Conservation (phyloP, 768 basidiomycete species). For the Mycena alexandri region DNA sequence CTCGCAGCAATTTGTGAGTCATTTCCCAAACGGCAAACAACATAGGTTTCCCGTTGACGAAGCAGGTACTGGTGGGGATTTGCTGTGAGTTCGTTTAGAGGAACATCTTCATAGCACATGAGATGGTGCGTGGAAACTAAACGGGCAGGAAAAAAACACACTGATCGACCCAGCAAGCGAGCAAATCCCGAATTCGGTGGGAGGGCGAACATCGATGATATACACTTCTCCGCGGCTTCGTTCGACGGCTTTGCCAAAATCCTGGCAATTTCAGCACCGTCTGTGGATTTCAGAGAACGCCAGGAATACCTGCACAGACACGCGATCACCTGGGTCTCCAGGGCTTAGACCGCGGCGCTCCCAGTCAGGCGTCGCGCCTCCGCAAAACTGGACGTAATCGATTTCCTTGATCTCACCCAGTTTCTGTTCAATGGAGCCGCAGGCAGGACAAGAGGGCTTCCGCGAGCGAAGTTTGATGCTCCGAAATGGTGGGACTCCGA, state of each 20-base stretch:
- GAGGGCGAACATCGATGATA: slow-evolving; percentile 85
- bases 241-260: slow-evolving; percentile 37
- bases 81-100: slow-evolving; percentile 73
- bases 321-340: slow-evolving; percentile 57
- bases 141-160: slow-evolving; percentile 53
- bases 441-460: slow-evolving; percentile 80
- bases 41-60: slow-evolving; percentile 53
- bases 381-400: slow-evolving; percentile 92
- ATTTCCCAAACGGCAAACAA: slow-evolving; percentile 92
- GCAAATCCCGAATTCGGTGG: slow-evolving; percentile 89
- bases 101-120: slow-evolving; percentile 69
- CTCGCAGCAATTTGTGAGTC: slow-evolving; percentile 92
- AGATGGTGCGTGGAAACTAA: slow-evolving; percentile 16
- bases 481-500: slow-evolving; percentile 80
- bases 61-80: slow-evolving; percentile 66
- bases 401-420: slow-evolving; percentile 63
- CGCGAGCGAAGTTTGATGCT: slow-evolving; percentile 83
- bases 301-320: slow-evolving; percentile 55
- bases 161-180: slow-evolving; percentile 80
- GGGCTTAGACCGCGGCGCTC: slow-evolving; percentile 62
- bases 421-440: slow-evolving; percentile 65
- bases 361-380: slow-evolving; percentile 78
- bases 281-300: background rate
- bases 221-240: slow-evolving; percentile 38
- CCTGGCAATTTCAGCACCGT: slow-evolving; percentile 34